A percentile compares a stretch with the other conserved stretches of the same genome.
Conservation (phyloP, 345 rosid species). For the Leavenworthia alabamica region DNA sequence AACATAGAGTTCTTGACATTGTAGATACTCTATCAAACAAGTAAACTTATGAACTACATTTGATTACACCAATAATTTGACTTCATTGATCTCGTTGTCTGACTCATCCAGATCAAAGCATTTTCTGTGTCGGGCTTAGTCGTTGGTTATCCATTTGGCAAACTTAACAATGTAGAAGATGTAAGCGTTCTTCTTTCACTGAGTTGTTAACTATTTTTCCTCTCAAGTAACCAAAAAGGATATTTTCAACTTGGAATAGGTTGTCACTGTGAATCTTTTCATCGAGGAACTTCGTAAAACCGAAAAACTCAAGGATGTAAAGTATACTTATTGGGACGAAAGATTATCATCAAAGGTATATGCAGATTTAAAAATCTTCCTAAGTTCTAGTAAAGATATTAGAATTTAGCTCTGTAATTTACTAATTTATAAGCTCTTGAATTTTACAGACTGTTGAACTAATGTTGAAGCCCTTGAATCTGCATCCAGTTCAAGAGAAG, state of each 20-base stretch:
- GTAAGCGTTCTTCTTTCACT: constrained; percentile 34
- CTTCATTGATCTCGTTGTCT: not conserved
- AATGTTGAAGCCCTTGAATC: constrained; percentile 50
- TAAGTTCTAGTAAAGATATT: not conserved
- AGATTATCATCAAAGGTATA: constrained; percentile 66
- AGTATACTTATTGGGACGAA: constrained; percentile 77
- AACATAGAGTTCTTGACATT: not conserved
- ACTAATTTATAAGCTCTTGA: not conserved
- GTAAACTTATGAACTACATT: not conserved
- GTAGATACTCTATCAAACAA: not conserved
- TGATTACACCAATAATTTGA: not conserved
- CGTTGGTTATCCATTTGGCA: constrained; percentile 62
- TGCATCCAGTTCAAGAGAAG: constrained; percentile 54
- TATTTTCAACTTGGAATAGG: constrained; percentile 35
- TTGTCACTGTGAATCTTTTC: constrained; percentile 47
- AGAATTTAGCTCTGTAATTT: not conserved
- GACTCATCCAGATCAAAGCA: constrained; percentile 49
- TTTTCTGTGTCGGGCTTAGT: constrained; percentile 57
- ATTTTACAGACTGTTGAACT: constrained; percentile 50
- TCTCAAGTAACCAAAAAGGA: not conserved
- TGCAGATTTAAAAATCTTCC: not conserved
- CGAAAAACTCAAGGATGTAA: constrained; percentile 50
- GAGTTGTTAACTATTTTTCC: not conserved
- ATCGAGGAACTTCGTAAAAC: constrained; percentile 56
- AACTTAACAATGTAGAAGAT: constrained; percentile 25